These are phyloP conservation scores for Cyclotella choctawhatcheeana DNA, from an alignment of 108 stramenopile genomes.

Conservation along the genomic window DNA sequence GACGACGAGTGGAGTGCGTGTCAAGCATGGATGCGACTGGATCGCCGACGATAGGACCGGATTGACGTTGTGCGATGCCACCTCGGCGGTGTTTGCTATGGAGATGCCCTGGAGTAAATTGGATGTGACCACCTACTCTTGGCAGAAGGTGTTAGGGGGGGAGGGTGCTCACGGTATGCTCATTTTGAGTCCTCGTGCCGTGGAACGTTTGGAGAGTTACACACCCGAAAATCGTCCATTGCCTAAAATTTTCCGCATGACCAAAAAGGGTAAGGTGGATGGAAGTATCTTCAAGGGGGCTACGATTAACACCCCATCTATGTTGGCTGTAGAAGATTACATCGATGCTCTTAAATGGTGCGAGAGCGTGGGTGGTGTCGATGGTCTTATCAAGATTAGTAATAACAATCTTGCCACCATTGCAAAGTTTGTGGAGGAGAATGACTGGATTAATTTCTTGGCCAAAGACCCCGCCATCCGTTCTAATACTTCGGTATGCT, in stretches of 20 bases:
- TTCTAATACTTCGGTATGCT: slow-evolving; percentile 97
- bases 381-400: slow-evolving; percentile 92
- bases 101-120: slow-evolving; percentile 98
- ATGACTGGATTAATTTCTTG: slow-evolving; percentile 96
- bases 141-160: slow-evolving; percentile 99
- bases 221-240: slow-evolving; percentile 94
- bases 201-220: slow-evolving; percentile 96
- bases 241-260: slow-evolving; percentile 99
- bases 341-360: slow-evolving; percentile 98
- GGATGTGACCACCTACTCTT: slow-evolving; percentile 99
- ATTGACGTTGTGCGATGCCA: slow-evolving; percentile 97
- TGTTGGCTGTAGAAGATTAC: slow-evolving; percentile 99
- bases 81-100: slow-evolving; percentile 99
- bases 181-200: slow-evolving; percentile 95
- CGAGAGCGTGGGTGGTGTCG: slow-evolving; percentile 91
- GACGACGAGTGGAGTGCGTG: slow-evolving; percentile 98
- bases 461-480: slow-evolving; percentile 95
- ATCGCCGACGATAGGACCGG: slow-evolving; percentile 94
- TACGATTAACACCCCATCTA: slow-evolving; percentile 99
- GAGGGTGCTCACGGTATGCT: slow-evolving; percentile 99
- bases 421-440: slow-evolving; percentile 92
- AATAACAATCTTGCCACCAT: slow-evolving; percentile 91
- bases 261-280: slow-evolving; percentile 97
- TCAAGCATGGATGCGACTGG: slow-evolving; percentile 94
- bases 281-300: slow-evolving; percentile 95